Evolutionary conservation across 2,329 filamentous ascomycete genomes (phyloP), one percentile per base, ranked within the genome.

Genomic region (Trichophyton simii): DNA sequence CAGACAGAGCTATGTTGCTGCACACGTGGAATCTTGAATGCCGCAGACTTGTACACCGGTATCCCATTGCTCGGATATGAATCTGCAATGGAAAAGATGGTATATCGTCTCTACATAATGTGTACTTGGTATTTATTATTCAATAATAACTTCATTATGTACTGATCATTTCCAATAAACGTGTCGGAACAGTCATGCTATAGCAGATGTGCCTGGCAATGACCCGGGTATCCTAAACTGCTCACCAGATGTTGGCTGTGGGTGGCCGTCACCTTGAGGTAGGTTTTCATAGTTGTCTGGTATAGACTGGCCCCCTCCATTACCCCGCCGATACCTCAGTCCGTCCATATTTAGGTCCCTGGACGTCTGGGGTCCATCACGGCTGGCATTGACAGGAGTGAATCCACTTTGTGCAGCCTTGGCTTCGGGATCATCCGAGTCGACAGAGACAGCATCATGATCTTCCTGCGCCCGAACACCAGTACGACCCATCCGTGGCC

Each of bases 1-100:
- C 72, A 84, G 94, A 62, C 83, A 89, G 80, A 83, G 84, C 57
- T 99, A 99, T 70, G 78, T 96, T 38, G 72, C 77, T 63, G 67
- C 66, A 25, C 63, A 70, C 54, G 62, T 65, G 38, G n/a, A 31
- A 38, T 38, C 42, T 54, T 67, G 57, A 55, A 9, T 9, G 13
- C 22, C n/a, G 8, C 38, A 8, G 18, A 25, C 18, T 18, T 58
- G 34, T 15, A 34, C 31, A n/a, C n/a, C 11, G 13, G 28, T 25
- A 54, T 31, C 28, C 6, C 28, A 31, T 7, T 7, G 6, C n/a
- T 18, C 22, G 3, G 9, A 15, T 31, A 31, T 8, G 2, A 52
- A 52, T 28, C 15, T 13, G 44, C 7, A 22, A 8, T 9, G n/a
- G 20, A 25, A 22, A 20, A 48, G 20, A 25, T 22, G 18, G 44